A percentile compares a stretch with the other conserved stretches of the same genome.
These are phyloP conservation scores for Sporothrix humicola DNA, from an alignment of 2,329 filamentous ascomycete genomes.

Conservation along the genomic window DNA sequence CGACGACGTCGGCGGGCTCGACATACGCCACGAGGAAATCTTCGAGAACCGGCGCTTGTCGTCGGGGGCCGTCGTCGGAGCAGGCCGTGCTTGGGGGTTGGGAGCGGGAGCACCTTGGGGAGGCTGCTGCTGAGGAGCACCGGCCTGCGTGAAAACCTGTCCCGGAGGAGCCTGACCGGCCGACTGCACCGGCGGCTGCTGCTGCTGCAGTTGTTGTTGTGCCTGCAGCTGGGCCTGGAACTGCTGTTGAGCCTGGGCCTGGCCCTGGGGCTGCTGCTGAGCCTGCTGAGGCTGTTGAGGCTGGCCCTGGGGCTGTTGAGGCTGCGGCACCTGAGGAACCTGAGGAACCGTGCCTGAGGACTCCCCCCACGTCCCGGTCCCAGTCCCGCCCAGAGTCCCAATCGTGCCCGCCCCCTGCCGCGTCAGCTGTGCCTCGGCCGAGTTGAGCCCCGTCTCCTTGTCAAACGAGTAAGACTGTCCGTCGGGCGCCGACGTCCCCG, in stretches of 20 bases:
- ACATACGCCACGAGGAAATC: constrained; percentile 35
- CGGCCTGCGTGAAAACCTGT: not conserved
- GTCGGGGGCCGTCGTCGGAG: constrained; percentile 2
- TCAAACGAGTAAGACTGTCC: constrained; percentile 51
- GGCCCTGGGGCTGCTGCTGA: constrained; percentile 13
- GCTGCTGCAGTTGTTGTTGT: not conserved
- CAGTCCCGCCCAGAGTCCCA: too few relatives aligned
- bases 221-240: not conserved
- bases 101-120: not conserved
- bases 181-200: not conserved
- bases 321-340: constrained; percentile 26
- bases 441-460: constrained; percentile 56
- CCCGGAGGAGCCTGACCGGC: too few relatives aligned
- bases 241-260: not conserved
- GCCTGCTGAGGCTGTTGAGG: not conserved
- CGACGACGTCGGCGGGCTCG: constrained; percentile 34
- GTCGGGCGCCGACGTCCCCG: constrained; percentile 38
- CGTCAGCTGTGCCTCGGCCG: constrained; percentile 22
- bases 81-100: constrained; percentile 7
- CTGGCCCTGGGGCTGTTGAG: constrained; percentile 16
- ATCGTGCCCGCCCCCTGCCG: constrained; percentile 2
- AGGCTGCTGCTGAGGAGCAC: not conserved
- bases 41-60: constrained; percentile 36
- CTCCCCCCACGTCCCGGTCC: constrained; percentile 6
- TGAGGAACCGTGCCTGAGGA: constrained; percentile 4